Evolutionary conservation across 2,329 filamentous ascomycete species (phyloP), one percentile per base, ranked within the genome.

Genomic region (Pseudocercospora fijiensis): DNA sequence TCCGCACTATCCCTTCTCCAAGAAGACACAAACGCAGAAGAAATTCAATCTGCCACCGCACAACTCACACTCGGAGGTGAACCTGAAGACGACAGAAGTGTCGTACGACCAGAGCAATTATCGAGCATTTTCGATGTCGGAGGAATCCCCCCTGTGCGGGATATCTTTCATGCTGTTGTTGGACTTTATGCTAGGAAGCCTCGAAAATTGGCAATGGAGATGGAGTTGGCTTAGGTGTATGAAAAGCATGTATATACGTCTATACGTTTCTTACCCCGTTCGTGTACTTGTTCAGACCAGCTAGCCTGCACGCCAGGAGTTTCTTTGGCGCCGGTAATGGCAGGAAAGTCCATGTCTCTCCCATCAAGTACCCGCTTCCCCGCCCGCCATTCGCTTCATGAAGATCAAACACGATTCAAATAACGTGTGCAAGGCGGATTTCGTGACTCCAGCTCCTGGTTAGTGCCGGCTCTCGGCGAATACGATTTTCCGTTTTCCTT

Each of bases 91-190:
- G 81, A 82, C 57, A 80, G 82, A 22, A 84, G 84, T 6, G 85
- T 92, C 18, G 84, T 92, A 18, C 81, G 87, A 47, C 85, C 88
- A 56, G 88, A 92, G 72, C 85, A 86, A 67, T 78, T 93, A 60
- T 83, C 88, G 5, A 83, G 86, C 57, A 84, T 93, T 41, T 92
- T 93, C 67, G 88, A 92, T 67, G 81, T 83, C 13, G 86, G 88
- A 1, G 87, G 88, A 0, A 83, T 89, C 71, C 87, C 88, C 22
- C 86, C 89, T 10, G 85, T 93, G 22, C 86, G 89, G 75, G 90
- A 92, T 66, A 84, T 91, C 79, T 92, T 93, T 73, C 87, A 89
- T 75, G 86, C 87, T 75, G 87, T 94, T 43, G 84, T 89, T 11
- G 85, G 81, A 4, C 73, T 91, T 67, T 86, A 90, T 74, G 83